Percentiles rank a stretch among this genome's conserved stretches.
Evolutionary conservation across 2,329 filamentous ascomycete species (phyloP).

Genomic region (Phialocephala subalpina): DNA sequence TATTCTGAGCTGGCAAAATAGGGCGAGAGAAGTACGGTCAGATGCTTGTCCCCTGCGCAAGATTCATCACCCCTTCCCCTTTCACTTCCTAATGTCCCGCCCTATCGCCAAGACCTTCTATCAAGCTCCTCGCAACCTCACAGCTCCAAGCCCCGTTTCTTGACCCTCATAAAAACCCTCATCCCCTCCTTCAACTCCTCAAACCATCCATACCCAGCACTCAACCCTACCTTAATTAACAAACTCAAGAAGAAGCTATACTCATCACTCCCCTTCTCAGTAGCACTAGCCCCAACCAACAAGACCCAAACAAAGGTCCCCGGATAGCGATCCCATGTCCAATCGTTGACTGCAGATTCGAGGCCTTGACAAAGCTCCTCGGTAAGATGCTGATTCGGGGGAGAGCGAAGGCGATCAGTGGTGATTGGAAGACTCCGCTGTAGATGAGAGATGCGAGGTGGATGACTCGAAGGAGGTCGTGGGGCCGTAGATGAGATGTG

Average conservation of each 20-base stretch:
- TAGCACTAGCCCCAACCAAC: constrained; percentile 9
- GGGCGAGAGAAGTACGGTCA: too few species aligned
- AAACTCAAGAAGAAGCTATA: constrained; percentile 18
- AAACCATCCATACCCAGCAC: constrained; percentile 38
- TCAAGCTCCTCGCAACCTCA: not conserved
- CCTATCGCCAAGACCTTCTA: too few species aligned
- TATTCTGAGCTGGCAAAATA: not conserved
- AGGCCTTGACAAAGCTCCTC: constrained; percentile 19
- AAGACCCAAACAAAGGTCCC: constrained; percentile 24
- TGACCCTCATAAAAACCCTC: constrained; percentile 58
- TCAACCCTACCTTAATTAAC: constrained; percentile 17
- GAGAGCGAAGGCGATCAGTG: constrained; percentile 15
- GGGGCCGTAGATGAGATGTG: not conserved
- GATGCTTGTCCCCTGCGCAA: too few species aligned
- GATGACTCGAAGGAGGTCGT: constrained; percentile 14
- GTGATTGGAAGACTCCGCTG: constrained; percentile 4
- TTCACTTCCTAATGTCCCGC: too few species aligned
- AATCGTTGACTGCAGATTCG: constrained; percentile 17
- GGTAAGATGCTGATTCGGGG: constrained; percentile 6
- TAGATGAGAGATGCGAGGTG: constrained; percentile 22
- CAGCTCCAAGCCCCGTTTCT: constrained; percentile 40
- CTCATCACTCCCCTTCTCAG: constrained; percentile 11
- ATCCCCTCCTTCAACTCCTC: constrained; percentile 78
- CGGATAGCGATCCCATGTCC: constrained; percentile 20
- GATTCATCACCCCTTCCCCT: too few species aligned